These are phyloP conservation scores for Arabis alpina DNA, from an alignment of 345 rosid species.

Conservation along the genomic window DNA sequence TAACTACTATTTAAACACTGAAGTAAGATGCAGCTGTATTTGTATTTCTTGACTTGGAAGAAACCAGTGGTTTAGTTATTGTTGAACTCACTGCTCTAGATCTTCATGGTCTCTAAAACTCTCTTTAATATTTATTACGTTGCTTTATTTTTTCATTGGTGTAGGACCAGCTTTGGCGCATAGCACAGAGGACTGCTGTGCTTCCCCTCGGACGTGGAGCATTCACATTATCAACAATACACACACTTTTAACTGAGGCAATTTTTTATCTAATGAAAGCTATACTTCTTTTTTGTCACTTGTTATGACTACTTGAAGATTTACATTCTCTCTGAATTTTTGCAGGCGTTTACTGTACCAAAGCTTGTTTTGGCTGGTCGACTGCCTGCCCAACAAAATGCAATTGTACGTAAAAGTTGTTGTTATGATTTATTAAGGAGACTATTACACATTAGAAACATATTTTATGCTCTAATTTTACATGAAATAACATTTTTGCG, in stretches of 20 bases:
- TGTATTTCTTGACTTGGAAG: conserved; percentile 21
- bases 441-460: conserved; percentile 17
- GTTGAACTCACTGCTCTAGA: conserved; percentile 19
- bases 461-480: conserved; percentile 1
- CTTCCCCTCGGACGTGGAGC: conserved; percentile 99
- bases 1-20: conserved; percentile 19
- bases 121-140: conserved; percentile 13
- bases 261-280: conserved; percentile 19
- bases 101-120: conserved; percentile 1
- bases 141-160: conserved; percentile 33
- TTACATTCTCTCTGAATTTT: conserved; percentile 34
- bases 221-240: conserved; percentile 90
- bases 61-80: conserved; percentile 10
- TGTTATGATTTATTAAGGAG: conserved; percentile 24
- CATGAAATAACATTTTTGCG: not conserved
- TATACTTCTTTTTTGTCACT: conserved; percentile 8
- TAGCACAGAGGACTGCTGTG: conserved; percentile 95
- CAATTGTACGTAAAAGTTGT: conserved; percentile 72
- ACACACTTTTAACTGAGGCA: conserved; percentile 93
- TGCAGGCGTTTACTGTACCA: conserved; percentile 92
- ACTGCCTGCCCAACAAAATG: conserved; percentile 97
- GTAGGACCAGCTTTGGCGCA: conserved; percentile 95
- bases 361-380: conserved; percentile 98
- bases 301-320: conserved; percentile 36
- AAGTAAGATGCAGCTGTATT: conserved; percentile 31